These are phyloP conservation scores for Kalaharituber pfeilii DNA, from an alignment of 2,329 filamentous ascomycete species.

Conservation along the genomic window DNA sequence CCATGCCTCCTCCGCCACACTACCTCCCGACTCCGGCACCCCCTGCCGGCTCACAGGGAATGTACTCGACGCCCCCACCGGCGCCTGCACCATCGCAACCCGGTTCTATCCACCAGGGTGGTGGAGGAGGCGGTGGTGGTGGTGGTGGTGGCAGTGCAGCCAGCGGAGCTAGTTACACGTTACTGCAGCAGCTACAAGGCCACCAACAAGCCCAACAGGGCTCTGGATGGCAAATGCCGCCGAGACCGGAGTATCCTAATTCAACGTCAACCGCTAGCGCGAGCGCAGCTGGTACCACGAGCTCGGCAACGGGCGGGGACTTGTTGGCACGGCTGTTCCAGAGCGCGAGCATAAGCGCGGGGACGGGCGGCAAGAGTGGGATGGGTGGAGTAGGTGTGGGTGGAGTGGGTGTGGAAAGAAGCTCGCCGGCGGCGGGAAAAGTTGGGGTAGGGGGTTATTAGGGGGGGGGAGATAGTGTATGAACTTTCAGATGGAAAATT, in stretches of 20 bases:
- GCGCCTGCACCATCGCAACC: too few species aligned
- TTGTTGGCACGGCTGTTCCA: not conserved
- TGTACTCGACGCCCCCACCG: not conserved
- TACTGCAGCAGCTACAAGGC: not conserved
- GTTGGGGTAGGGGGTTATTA: not conserved
- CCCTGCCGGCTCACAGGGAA: not conserved
- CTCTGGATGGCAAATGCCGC: not conserved
- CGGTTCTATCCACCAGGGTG: not conserved
- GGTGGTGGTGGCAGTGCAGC: not conserved
- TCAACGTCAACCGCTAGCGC: too few species aligned
- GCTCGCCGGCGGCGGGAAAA: not conserved
- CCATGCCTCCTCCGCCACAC: not conserved
- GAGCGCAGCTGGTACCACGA: not conserved
- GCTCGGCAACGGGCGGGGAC: not conserved
- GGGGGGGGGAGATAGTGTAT: not conserved
- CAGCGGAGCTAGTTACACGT: too few species aligned
- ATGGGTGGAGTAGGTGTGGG: not conserved
- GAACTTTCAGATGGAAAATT: not conserved
- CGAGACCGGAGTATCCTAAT: not conserved
- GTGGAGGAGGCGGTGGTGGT: not conserved
- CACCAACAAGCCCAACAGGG: not conserved
- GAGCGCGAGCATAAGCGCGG: not conserved
- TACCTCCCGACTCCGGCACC: not conserved
- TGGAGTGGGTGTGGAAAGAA: not conserved
- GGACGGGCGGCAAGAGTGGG: not conserved